Conservation (phyloP, 208 protist genomes). For the Acanthamoeba rhysodes region DNA sequence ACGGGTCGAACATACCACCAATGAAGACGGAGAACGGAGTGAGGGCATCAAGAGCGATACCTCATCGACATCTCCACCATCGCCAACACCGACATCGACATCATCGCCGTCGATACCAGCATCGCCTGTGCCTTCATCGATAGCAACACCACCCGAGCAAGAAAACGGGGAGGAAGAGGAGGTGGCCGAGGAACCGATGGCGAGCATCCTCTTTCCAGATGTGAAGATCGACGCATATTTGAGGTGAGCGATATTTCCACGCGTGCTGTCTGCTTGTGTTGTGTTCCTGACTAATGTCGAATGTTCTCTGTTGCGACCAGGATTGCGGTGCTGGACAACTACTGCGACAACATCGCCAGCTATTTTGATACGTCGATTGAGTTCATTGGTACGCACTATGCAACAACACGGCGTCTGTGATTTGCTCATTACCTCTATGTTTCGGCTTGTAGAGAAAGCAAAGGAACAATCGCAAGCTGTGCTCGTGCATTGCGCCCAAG, state of each 20-base stretch:
- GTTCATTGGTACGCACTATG: neutral
- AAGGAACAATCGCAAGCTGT: neutral
- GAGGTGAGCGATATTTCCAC: neutral
- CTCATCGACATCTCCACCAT: neutral
- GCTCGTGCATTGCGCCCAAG: conserved; percentile 14
- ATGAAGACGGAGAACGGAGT: neutral
- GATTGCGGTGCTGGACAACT: conserved; percentile 19
- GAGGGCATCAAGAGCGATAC: neutral
- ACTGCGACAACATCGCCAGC: neutral
- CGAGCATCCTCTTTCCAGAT: neutral
- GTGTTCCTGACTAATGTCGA: neutral
- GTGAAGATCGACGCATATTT: neutral
- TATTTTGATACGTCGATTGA: neutral
- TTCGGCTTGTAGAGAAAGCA: neutral
- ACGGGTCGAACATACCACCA: neutral
- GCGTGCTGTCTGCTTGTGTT: neutral
- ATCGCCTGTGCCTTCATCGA: neutral
- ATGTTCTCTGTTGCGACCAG: neutral
- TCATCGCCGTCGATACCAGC: neutral
- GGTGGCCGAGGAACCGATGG: neutral
- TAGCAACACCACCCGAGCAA: neutral
- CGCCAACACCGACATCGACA: neutral
- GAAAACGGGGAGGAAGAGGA: neutral
- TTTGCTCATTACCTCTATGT: neutral
- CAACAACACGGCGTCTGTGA: neutral